Evolutionary conservation across 352 stramenopile species (phyloP), one percentile per base, ranked within the genome.

Genomic region (Globisporangium iwayamae): DNA sequence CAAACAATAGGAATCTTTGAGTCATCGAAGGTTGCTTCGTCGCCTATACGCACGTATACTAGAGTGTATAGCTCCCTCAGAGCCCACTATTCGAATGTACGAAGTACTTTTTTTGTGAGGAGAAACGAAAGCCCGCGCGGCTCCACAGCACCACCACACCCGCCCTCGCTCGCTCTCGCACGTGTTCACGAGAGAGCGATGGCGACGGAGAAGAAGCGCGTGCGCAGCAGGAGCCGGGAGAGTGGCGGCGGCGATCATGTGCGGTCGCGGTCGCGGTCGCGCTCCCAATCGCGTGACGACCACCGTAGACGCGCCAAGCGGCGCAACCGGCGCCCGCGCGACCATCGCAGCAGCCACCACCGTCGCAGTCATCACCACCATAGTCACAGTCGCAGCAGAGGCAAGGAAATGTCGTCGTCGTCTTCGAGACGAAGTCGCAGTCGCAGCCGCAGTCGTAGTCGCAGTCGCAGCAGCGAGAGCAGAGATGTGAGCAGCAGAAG

Each of bases 141-240:
- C 50, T 7, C 25, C 18, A 28, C 45, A n/a, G 25, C 45, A 16
- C 45, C 45, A 16, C 45, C 6, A 3, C 13, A 5, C 28, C n/a
- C 50, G 4, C 25, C 3, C 50, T 56, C 48, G 16, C 25, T 4
- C 28, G 7, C 14, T 5, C 8, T 34, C 47, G 22, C 3, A 18
- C 48, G 25, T 18, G 11, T 18, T 25, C 16, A 54, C 4, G 30
- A 51, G 45, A 51, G 45, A 28, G 45, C 52, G 18, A 58, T 58
- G 52, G 52, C 52, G n/a, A 58, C 52, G 52, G 52, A 58, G n/a
- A 32, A 58, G 52, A 58, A 58, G 52, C 32, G 32, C n/a, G 11
- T 36, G n/a, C 52, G 52, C 32, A 58, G 52, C 32, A 58, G 52
- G n/a, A 58, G 52, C 9, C 25, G 32, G 22, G 52, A 58, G 52